These are phyloP conservation scores for Corinectria fuckeliana DNA, from an alignment of 2,329 filamentous ascomycete species.

Conservation along the genomic window DNA sequence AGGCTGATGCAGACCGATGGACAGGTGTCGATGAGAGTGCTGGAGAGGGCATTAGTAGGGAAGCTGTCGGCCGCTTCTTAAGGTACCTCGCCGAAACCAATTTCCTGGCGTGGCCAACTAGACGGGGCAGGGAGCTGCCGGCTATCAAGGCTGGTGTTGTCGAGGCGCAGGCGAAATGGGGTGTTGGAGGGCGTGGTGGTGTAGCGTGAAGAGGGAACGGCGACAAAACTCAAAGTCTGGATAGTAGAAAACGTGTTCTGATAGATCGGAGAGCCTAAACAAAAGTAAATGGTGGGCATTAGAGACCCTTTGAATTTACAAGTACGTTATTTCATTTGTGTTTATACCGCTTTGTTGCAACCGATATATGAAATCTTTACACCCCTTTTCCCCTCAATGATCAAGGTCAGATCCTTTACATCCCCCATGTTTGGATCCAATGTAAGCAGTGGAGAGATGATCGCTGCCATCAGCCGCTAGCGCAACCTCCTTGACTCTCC, in stretches of 20 bases:
- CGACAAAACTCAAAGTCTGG: too few species aligned
- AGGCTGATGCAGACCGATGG: slow-evolving; percentile 66
- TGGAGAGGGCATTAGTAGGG: slow-evolving; percentile 43
- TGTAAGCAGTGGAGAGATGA: slow-evolving; percentile 5
- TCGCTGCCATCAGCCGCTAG: slow-evolving; percentile 26
- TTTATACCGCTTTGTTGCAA: too few species aligned
- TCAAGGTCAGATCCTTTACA: background rate
- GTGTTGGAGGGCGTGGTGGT: slow-evolving; percentile 35
- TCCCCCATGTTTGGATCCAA: background rate
- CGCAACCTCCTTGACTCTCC: slow-evolving; percentile 2
- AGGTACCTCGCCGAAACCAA: slow-evolving; percentile 39
- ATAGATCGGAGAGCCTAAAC: too few species aligned
- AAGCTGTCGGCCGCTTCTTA: slow-evolving; percentile 38
- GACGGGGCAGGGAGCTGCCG: slow-evolving; percentile 36
- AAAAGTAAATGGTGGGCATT: too few species aligned
- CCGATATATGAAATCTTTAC: too few species aligned
- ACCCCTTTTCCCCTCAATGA: too few species aligned
- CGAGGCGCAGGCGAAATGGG: slow-evolving; percentile 31
- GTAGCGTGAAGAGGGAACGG: too few species aligned
- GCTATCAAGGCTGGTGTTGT: slow-evolving; percentile 24
- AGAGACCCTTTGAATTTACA: too few species aligned
- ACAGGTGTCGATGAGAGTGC: slow-evolving; percentile 63
- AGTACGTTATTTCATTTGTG: too few species aligned
- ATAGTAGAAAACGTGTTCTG: too few species aligned
- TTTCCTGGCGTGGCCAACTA: slow-evolving; percentile 40